Evolutionary conservation across 2,329 filamentous ascomycete genomes (phyloP), one percentile per base, ranked within the genome.

Genomic region (Aschersonia sp.): DNA sequence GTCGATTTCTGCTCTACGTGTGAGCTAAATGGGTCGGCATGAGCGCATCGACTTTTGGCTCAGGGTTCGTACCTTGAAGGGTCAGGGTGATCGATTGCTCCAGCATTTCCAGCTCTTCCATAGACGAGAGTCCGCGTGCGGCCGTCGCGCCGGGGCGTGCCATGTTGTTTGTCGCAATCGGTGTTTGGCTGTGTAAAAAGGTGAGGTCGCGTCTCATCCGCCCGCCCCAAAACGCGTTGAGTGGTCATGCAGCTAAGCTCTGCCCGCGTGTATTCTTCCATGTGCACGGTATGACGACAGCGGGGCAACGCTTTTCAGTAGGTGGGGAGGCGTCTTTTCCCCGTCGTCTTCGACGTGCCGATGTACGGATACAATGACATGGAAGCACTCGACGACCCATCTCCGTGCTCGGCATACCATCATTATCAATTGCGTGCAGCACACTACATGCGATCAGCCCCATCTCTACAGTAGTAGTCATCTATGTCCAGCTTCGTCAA

Each of bases 11-110:
- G 40, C 40, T 29, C 10, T 10, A 41, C 5, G 29, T 40, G 32
- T 47, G 5, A 44, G 46, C 32, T 32, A 6, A 9, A 7, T 40
- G 30, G 8, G 6, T 30, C 31, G 10, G 22, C n/a, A 42, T 41
- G 9, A n/a, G n/a, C 9, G 9, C 40, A 22, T 14, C 10, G 30
- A 11, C 11, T 11, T n/a, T n/a, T 45, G 43, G 11, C 8, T 35
- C 22, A 6, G 5, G 30, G 12, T 37, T 50, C 30, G 50, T 63
- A 84, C 87, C 87, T 81, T 97, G 92, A 29, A 98, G 72, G 0
- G 90, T 97, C 41, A 97, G 73, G 0, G 92, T 98, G 56, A 98
- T 97, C 29, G 87, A 94, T 63, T 98, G 92, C 64, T 98, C 92
- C 4, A 98, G 72, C 64, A 84, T 89, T 68, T 98, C 92, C 47